These are phyloP conservation scores for Penicillium salamii DNA, from an alignment of 495 filamentous ascomycete genomes.

Conservation along the genomic window DNA sequence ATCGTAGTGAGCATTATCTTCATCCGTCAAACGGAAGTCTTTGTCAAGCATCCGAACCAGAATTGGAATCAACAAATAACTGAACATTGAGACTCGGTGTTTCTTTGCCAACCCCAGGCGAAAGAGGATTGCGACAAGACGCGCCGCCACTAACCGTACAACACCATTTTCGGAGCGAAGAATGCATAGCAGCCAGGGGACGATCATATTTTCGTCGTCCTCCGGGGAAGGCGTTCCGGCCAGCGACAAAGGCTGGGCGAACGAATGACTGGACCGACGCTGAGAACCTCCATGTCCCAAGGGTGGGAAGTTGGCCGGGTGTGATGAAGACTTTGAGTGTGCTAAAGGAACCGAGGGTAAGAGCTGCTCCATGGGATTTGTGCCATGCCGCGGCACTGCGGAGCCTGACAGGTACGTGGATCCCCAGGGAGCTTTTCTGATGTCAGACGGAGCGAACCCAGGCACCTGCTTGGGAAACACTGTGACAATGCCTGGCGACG, in stretches of 20 bases:
- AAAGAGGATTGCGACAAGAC: constrained; percentile 72
- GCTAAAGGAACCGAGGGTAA: constrained; percentile 48
- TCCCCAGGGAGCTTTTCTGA: constrained; percentile 48
- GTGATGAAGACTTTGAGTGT: constrained; percentile 29
- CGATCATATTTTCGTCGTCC: constrained; percentile 73
- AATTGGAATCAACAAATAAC: constrained; percentile 67
- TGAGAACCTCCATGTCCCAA: constrained; percentile 47
- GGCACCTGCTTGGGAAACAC: constrained; percentile 59
- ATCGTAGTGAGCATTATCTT: constrained; percentile 37
- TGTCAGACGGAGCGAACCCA: constrained; percentile 40
- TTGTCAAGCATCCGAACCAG: constrained; percentile 68
- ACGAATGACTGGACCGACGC: constrained; percentile 41
- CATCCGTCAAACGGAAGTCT: constrained; percentile 42
- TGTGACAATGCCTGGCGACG: constrained; percentile 70
- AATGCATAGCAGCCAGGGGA: constrained; percentile 78
- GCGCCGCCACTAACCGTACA: constrained; percentile 73
- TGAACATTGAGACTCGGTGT: constrained; percentile 58
- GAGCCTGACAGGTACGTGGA: constrained; percentile 43
- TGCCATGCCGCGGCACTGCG: constrained; percentile 41
- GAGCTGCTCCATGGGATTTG: constrained; percentile 59
- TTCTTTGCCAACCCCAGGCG: constrained; percentile 64
- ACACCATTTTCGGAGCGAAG: constrained; percentile 61
- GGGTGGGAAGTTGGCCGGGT: constrained; percentile 54
- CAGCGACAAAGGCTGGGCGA: constrained; percentile 32
- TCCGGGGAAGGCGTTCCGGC: constrained; percentile 43